Conservation (phyloP, 768 basidiomycete species). For the Lactarius psammicola region DNA sequence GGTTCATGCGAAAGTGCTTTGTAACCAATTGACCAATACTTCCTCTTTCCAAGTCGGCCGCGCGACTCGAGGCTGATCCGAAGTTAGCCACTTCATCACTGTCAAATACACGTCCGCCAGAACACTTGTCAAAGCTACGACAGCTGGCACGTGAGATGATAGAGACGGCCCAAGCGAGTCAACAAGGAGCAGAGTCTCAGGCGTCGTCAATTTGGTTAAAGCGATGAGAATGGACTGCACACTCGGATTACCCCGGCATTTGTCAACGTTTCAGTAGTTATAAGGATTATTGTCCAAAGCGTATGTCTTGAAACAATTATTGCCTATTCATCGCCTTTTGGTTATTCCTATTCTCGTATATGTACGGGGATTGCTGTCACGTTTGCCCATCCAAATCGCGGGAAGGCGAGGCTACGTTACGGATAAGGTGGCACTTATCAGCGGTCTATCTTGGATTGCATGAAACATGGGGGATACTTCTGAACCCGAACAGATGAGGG, state of each 20-base stretch:
- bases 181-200: constrained; percentile 8
- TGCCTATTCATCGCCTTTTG: neutral
- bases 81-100: constrained; percentile 12
- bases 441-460: too few relatives aligned
- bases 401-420: too few relatives aligned
- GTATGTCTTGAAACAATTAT: neutral
- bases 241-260: neutral
- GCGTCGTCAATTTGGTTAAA: constrained; percentile 13
- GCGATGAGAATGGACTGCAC: constrained; percentile 5
- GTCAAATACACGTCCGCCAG: constrained; percentile 18
- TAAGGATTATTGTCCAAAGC: neutral
- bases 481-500: too few relatives aligned
- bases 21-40: neutral
- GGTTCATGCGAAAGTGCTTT: too few relatives aligned
- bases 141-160: constrained; percentile 21
- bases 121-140: constrained; percentile 14
- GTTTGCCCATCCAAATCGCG: too few relatives aligned
- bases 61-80: constrained; percentile 19
- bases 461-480: too few relatives aligned
- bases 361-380: too few relatives aligned
- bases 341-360: neutral
- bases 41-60: constrained; percentile 8
- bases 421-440: too few relatives aligned
- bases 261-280: neutral
- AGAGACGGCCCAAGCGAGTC: constrained; percentile 1